These are phyloP conservation scores for Choanephora cucurbitarum DNA, from an alignment of 371 early-diverging fungal genomes.

Conservation along the genomic window DNA sequence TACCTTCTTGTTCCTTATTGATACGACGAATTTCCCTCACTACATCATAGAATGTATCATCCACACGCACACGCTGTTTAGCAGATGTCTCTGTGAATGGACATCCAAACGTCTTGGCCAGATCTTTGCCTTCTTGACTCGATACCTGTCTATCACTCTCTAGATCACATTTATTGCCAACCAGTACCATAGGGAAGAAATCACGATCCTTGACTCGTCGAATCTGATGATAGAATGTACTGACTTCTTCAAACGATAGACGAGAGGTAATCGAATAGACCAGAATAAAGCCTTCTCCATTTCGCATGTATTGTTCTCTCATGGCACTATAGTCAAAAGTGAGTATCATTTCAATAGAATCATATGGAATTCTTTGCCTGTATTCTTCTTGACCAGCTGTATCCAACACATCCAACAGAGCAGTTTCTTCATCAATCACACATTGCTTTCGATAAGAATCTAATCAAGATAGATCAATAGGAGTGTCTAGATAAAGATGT, in stretches of 20 bases:
- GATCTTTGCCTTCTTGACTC: constrained; percentile 27
- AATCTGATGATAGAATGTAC: constrained; percentile 74
- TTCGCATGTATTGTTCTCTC: constrained; percentile 81
- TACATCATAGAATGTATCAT: constrained; percentile 83
- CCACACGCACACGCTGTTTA: constrained; percentile 81
- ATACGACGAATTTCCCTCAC: constrained; percentile 79
- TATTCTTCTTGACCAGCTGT: constrained; percentile 94
- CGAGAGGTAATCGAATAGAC: constrained; percentile 78
- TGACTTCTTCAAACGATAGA: constrained; percentile 78
- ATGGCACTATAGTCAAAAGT: constrained; percentile 68
- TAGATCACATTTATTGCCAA: constrained; percentile 69
- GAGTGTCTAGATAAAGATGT: constrained; percentile 12
- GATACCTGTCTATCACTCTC: constrained; percentile 51
- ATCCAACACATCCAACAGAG: constrained; percentile 85
- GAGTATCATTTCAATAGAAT: too few species aligned
- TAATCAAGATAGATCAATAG: too few species aligned
- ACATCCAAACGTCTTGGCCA: constrained; percentile 16
- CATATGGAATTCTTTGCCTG: constrained; percentile 52
- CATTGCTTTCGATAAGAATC: constrained; percentile 93
- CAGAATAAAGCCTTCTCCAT: constrained; percentile 84
- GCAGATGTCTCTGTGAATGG: constrained; percentile 48
- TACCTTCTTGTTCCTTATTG: constrained; percentile 53
- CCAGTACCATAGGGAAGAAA: constrained; percentile 63
- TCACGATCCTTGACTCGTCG: constrained; percentile 80
- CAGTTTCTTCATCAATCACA: constrained; percentile 78